A percentile compares a stretch with the other conserved stretches of the same genome.
phyloP scores from a whole-genome alignment of 805 yeast genomes.

The Lachancea fermentati region DNA sequence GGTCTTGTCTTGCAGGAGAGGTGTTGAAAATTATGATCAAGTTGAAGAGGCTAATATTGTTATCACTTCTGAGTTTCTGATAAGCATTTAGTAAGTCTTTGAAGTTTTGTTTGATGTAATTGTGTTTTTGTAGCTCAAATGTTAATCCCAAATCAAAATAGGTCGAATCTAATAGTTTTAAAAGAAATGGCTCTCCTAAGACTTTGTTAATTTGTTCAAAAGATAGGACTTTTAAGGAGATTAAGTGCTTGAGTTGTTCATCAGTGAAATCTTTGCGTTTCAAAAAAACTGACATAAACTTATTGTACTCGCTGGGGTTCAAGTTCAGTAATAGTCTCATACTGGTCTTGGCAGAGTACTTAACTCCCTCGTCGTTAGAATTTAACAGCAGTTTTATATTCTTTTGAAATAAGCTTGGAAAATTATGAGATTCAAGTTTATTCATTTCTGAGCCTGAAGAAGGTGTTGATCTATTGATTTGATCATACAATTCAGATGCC shows the following conservation, averaged over 20 bases:
- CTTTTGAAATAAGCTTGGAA: slow-evolving; percentile 28
- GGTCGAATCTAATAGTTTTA: slow-evolving; percentile 11
- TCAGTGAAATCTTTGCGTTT: slow-evolving; percentile 25
- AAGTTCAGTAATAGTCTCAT: slow-evolving; percentile 21
- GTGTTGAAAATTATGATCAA: slow-evolving; percentile 22
- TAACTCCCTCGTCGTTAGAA: slow-evolving; percentile 3
- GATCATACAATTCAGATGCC: slow-evolving; percentile 11
- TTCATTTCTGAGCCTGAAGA: background rate
- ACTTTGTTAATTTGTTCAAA: slow-evolving; percentile 25
- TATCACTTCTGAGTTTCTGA: slow-evolving; percentile 1
- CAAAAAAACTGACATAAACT: slow-evolving; percentile 28
- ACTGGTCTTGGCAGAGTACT: slow-evolving; percentile 13
- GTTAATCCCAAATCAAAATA: slow-evolving; percentile 11
- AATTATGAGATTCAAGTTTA: slow-evolving; percentile 11
- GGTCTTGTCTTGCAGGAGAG: slow-evolving; percentile 9
- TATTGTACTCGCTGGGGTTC: slow-evolving; percentile 25
- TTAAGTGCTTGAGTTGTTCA: slow-evolving; percentile 19
- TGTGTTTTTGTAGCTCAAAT: slow-evolving; percentile 20
- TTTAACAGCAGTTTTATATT: slow-evolving; percentile 21
- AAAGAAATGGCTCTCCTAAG: slow-evolving; percentile 16
- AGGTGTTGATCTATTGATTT: slow-evolving; percentile 12
- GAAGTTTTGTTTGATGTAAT: slow-evolving; percentile 21
- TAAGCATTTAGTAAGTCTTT: slow-evolving; percentile 16
- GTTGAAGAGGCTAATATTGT: slow-evolving; percentile 16
- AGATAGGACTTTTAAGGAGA: slow-evolving; percentile 25